These are phyloP conservation scores for Fusarium sterilihyphosum DNA, from an alignment of 2,329 filamentous ascomycete species.

Conservation along the genomic window DNA sequence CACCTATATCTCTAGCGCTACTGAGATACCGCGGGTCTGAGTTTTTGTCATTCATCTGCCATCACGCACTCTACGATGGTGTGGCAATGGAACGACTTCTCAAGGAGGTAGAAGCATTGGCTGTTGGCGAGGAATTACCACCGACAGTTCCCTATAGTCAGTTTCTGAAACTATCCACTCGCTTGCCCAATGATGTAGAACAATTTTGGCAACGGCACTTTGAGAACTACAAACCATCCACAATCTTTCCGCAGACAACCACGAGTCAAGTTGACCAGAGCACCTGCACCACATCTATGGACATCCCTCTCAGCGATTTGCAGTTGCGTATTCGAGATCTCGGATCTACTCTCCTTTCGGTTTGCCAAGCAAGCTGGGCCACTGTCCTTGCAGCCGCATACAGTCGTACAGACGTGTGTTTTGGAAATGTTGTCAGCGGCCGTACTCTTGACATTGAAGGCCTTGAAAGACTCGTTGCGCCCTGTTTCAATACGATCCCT, in stretches of 20 bases:
- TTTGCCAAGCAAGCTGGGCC: conserved; percentile 80
- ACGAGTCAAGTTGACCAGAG: conserved; percentile 42
- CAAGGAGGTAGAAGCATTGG: conserved; percentile 72
- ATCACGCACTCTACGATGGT: conserved; percentile 90
- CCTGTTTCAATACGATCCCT: conserved; percentile 92
- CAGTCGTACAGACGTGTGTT: conserved; percentile 74
- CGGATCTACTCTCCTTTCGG: conserved; percentile 70
- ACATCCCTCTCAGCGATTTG: conserved; percentile 55
- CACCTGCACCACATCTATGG: conserved; percentile 43
- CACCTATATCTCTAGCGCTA: conserved; percentile 57
- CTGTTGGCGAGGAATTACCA: conserved; percentile 58
- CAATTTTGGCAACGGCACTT: conserved; percentile 74
- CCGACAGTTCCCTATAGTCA: conserved; percentile 64
- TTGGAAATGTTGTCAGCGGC: conserved; percentile 87
- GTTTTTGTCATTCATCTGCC: conserved; percentile 65
- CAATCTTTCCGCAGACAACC: conserved; percentile 39
- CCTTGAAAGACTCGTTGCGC: conserved; percentile 80
- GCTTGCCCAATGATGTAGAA: conserved; percentile 59
- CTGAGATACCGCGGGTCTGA: conserved; percentile 46
- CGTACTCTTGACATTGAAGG: conserved; percentile 73
- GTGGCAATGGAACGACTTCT: conserved; percentile 77
- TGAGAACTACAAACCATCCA: conserved; percentile 54
- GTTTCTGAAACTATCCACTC: conserved; percentile 71
- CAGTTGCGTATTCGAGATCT: conserved; percentile 61
- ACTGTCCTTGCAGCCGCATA: conserved; percentile 68